A percentile compares a stretch with the other conserved stretches of the same genome.
Evolutionary conservation across 2,329 filamentous ascomycete species (phyloP).

Genomic region (Aureobasidium subglaciale): DNA sequence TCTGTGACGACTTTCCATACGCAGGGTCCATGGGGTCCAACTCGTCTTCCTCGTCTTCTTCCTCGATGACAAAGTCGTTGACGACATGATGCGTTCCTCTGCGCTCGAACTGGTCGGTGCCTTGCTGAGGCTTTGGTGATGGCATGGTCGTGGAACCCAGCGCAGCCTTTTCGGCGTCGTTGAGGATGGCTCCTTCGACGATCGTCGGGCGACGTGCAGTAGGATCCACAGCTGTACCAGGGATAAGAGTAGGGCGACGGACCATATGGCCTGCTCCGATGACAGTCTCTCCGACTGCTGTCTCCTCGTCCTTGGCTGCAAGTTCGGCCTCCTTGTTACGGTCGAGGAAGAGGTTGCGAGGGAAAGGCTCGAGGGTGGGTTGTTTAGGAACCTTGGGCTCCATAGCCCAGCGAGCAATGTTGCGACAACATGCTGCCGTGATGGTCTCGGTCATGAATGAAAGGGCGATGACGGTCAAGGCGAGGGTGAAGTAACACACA

Average conservation of each 20-base stretch:
- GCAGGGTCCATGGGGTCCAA: not conserved
- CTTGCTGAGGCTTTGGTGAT: not conserved
- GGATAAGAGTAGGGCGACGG: not conserved
- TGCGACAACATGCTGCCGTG: constrained; percentile 13
- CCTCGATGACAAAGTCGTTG: not conserved
- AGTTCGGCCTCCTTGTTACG: not conserved
- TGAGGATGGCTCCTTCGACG: constrained; percentile 1
- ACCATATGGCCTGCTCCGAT: not conserved
- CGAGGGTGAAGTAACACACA: constrained; percentile 29
- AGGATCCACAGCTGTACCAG: not conserved
- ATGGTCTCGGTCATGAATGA: constrained; percentile 12
- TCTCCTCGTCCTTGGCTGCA: not conserved
- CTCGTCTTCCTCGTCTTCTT: not conserved
- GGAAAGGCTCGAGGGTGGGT: constrained; percentile 22
- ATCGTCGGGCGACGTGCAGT: not conserved
- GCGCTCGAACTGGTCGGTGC: not conserved
- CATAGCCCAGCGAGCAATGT: constrained; percentile 24
- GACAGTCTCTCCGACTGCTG: not conserved
- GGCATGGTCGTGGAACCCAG: not conserved
- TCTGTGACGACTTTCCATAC: not conserved
- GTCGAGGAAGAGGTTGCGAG: constrained; percentile 20
- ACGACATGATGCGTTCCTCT: not conserved
- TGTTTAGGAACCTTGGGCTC: constrained; percentile 22
- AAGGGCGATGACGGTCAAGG: not conserved
- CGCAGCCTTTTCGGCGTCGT: constrained; percentile 5